Conservation (phyloP, 2,329 filamentous ascomycete species). For the Alternaria brassicae region DNA sequence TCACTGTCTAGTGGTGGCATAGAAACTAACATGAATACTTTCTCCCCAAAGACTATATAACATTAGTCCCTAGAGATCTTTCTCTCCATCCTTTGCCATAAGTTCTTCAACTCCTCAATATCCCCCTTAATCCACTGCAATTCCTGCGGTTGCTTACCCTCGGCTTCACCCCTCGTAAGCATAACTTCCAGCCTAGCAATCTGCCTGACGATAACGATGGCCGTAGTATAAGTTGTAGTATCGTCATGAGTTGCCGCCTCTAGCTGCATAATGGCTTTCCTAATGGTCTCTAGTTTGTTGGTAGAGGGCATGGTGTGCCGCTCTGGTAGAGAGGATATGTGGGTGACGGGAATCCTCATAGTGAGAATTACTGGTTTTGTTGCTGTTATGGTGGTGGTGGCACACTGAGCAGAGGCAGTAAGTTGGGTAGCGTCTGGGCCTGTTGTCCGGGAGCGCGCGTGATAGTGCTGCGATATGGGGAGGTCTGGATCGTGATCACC, state of each 20-base stretch:
- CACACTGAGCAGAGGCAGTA: background rate
- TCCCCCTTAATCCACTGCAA: background rate
- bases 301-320: background rate
- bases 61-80: background rate
- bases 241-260: background rate
- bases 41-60: background rate
- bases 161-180: background rate
- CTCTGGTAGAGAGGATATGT: background rate
- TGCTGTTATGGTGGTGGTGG: background rate
- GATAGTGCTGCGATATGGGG: background rate
- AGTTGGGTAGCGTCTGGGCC: background rate
- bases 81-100: background rate
- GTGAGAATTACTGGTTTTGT: too few relatives aligned
- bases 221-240: background rate
- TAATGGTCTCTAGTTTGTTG: background rate
- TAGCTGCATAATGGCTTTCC: background rate
- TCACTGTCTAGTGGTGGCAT: background rate
- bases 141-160: background rate
- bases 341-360: background rate
- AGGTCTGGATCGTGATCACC: background rate
- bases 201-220: background rate
- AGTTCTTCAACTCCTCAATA: background rate
- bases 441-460: background rate
- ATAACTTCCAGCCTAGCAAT: background rate
- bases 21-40: background rate